These are phyloP conservation scores for Aaosphaeria arxii DNA, from an alignment of 2,329 filamentous ascomycete genomes.

Conservation along the genomic window DNA sequence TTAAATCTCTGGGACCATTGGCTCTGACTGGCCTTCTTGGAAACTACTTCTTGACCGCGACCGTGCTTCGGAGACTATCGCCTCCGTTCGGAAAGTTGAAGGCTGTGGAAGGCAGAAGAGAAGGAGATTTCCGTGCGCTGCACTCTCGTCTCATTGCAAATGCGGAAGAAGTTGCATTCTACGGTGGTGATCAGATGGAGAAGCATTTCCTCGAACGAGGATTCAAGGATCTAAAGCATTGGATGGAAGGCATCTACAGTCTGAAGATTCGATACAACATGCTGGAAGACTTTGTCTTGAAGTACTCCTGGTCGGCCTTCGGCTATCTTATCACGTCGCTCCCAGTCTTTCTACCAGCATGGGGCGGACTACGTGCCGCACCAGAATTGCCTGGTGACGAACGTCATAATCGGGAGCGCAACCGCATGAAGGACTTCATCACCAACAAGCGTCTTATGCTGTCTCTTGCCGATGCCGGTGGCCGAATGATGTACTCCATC, in stretches of 20 bases:
- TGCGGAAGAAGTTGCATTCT: conserved; percentile 96
- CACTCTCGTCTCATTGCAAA: conserved; percentile 94
- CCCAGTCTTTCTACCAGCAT: conserved; percentile 89
- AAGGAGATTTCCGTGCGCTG: conserved; percentile 89
- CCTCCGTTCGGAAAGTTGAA: conserved; percentile 97
- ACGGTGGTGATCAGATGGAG: conserved; percentile 92
- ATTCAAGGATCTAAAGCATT: conserved; percentile 87
- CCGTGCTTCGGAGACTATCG: conserved; percentile 80
- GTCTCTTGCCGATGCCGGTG: conserved; percentile 91
- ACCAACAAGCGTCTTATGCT: conserved; percentile 99
- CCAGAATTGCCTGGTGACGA: conserved; percentile 58
- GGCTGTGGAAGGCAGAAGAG: conserved; percentile 89
- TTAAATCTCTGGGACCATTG: conserved; percentile 82
- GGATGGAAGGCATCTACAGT: conserved; percentile 99
- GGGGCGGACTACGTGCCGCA: conserved; percentile 78
- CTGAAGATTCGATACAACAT: conserved; percentile 98
- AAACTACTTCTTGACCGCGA: conserved; percentile 94
- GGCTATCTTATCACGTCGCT: conserved; percentile 91
- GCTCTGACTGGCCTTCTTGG: conserved; percentile 81
- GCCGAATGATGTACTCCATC: conserved; percentile 99
- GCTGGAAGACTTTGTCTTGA: conserved; percentile 95
- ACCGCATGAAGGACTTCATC: conserved; percentile 97
- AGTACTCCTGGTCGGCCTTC: conserved; percentile 98
- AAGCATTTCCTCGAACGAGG: conserved; percentile 88
- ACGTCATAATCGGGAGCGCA: conserved; percentile 65